A percentile compares a stretch with the other conserved stretches of the same genome.
Conservation (phyloP, 2,329 filamentous ascomycete genomes). For the Endocalyx cinctus region DNA sequence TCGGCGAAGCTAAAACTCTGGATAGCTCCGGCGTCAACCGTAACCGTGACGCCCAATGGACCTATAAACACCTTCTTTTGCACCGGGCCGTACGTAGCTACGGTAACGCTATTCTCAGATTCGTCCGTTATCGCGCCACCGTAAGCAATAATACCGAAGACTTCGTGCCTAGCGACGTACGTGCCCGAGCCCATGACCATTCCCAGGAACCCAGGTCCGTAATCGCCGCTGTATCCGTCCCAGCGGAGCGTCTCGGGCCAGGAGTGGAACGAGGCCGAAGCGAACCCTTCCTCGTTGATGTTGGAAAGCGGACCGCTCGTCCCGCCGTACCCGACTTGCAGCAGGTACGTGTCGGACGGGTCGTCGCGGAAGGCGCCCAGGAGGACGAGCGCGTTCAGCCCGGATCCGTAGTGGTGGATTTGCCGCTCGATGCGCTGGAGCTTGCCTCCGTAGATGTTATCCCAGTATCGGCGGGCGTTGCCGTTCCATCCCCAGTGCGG, state of each 20-base stretch:
- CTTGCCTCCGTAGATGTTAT: constrained; percentile 45
- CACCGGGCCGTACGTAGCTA: constrained; percentile 41
- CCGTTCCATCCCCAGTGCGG: constrained; percentile 61
- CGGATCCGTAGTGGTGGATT: constrained; percentile 58
- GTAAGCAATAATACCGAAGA: constrained; percentile 44
- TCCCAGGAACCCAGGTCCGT: constrained; percentile 51
- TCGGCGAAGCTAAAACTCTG: constrained; percentile 30
- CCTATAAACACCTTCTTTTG: constrained; percentile 45
- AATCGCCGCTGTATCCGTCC: constrained; percentile 55
- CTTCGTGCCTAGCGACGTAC: constrained; percentile 41
- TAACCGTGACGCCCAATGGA: constrained; percentile 35
- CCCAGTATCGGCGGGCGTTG: constrained; percentile 57
- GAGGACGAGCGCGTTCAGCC: constrained; percentile 51
- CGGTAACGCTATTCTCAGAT: constrained; percentile 21
- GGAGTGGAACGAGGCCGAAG: constrained; percentile 51
- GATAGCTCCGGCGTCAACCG: constrained; percentile 40
- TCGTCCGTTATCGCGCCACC: constrained; percentile 36
- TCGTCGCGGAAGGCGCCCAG: constrained; percentile 46
- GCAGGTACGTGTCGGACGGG: constrained; percentile 42
- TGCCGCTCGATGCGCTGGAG: constrained; percentile 40
- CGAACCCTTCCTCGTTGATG: constrained; percentile 51
- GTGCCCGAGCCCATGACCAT: constrained; percentile 44
- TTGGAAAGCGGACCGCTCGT: constrained; percentile 49
- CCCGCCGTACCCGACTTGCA: constrained; percentile 52
- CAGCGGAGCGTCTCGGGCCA: constrained; percentile 51